Base-by-base conservation (phyloP, 768 basidiomycete genomes). In the Leccinum subgranulosum region DNA sequence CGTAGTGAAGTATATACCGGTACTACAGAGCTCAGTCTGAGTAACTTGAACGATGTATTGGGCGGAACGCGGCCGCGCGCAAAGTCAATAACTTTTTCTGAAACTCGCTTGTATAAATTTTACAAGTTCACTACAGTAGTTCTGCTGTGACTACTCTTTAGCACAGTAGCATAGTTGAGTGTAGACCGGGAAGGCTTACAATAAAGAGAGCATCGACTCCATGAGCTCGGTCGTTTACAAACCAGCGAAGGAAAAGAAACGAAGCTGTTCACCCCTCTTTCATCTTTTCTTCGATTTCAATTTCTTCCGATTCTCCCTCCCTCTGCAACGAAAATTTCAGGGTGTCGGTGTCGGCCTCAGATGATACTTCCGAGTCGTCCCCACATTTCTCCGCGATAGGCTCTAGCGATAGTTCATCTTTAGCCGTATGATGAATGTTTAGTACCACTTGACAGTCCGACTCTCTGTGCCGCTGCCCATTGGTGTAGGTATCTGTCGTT, bases 391-490 rank as follows among this genome's bases (percentile, higher is more conserved):
- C 66, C 3, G 14, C 17, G n/a, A 66, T 61, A 6, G 53, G 4
- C 5, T 61, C 64, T 1, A 66, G 53, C 3, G 56, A 25, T 23
- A 47, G n/a, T 9, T 65, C 61, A n/a, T 66, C 66, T 36, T 52
- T 19, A 19, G 7, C 59, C 10, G 1, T 23, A 31, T 48, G 53
- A 14, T 14, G 46, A 47, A 21, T 19, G 10, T 43, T 17, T 11
- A 7, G 34, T 15, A 57, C 52, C 29, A 43, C 34, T 49, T 51
- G 58, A 23, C 47, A 53, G 36, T 81, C 79, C 10, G 64, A 49
- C 17, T 72, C 67, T 17, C 73, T 77, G 58, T 77, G 74, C 46
- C 73, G 69, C 63, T 79, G 76, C 25, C 75, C 77, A 34, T 73
- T 72, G 48, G 48, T 45, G 43, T 47, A 61, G 12, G 49, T 61